Evolutionary conservation across 257 asterid species (phyloP).

Genomic region (Solanum medicagineum): DNA sequence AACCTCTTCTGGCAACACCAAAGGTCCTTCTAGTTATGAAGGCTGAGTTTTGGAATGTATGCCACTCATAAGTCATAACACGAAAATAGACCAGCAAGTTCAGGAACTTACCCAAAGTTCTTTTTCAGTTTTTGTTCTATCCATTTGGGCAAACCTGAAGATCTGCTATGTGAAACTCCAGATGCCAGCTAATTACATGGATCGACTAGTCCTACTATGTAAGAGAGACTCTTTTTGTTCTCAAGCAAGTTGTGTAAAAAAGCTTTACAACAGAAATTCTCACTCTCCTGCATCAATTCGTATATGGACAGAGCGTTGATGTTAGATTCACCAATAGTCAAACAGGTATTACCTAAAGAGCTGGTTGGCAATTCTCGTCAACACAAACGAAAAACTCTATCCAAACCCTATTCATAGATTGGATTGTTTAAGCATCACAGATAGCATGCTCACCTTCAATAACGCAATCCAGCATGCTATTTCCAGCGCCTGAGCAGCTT

Average conservation of each 20-base stretch:
- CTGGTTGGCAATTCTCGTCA: background rate
- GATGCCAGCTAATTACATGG: background rate
- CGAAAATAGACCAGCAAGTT: background rate
- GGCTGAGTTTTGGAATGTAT: background rate
- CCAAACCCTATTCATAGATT: background rate
- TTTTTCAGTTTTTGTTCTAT: background rate
- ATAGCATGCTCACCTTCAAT: slow-evolving; percentile 49
- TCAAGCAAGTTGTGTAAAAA: background rate
- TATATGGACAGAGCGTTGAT: background rate
- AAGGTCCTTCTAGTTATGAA: background rate
- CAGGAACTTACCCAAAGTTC: background rate
- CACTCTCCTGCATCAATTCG: background rate
- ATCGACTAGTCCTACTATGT: background rate
- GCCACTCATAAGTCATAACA: background rate
- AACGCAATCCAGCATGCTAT: slow-evolving; percentile 98
- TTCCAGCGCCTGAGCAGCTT: slow-evolving; percentile 99
- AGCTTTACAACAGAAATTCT: background rate
- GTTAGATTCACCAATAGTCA: background rate
- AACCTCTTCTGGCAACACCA: background rate
- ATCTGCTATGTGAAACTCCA: background rate
- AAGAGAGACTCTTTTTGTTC: background rate
- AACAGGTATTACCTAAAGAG: background rate
- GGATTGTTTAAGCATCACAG: background rate
- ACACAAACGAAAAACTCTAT: background rate
- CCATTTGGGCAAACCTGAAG: background rate